Evolutionary conservation across 768 basidiomycete species (phyloP), one percentile per base, ranked within the genome.

Genomic region (Russula vinacea): DNA sequence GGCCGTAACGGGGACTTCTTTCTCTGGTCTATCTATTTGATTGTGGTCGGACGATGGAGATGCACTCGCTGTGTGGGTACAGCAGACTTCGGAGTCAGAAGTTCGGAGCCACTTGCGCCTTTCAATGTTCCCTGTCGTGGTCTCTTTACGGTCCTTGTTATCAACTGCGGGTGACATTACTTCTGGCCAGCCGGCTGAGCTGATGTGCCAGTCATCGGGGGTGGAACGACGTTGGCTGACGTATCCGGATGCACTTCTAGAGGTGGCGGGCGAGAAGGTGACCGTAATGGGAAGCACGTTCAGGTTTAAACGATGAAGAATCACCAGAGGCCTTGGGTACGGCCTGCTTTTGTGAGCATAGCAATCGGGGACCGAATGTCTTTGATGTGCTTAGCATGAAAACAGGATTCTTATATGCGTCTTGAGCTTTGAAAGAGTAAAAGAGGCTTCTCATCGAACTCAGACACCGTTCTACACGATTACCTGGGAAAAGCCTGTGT

Each of bases 351-450:
- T 94, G 92, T 94, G 90, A 3, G 97, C 97, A 98, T 94, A 10
- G 88, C 93, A 66, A 98, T 98, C 0, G 97, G 97, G 7, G 94
- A 97, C 52, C 93, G 89, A 65, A 99, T 98, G 72, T 99, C 97
- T 72, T 90, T 90, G 76, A 95, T 94, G 67, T 96, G 92, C 67
- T 94, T 92, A 96, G 83, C 97, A 99, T 99, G 76, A 99, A 99
- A 9, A 99, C 96, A 2, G 97, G 96, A 67, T 96, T 94, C 77
- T 98, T 98, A 76, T 93, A 93, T 1, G 89, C 87, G 68, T 99
- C 97, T 98, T 99, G 62, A 98, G 83, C 73, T 91, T 74, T 98
- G 97, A 79, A 99, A 99, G 47, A 99, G 84, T 53, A 98, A 80
- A 39, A 99, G 79, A 0, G 97, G 97, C 72, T 98, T 98, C 78